Base-by-base conservation (phyloP, 2,329 filamentous ascomycete genomes). In the Beauveria sp. region DNA sequence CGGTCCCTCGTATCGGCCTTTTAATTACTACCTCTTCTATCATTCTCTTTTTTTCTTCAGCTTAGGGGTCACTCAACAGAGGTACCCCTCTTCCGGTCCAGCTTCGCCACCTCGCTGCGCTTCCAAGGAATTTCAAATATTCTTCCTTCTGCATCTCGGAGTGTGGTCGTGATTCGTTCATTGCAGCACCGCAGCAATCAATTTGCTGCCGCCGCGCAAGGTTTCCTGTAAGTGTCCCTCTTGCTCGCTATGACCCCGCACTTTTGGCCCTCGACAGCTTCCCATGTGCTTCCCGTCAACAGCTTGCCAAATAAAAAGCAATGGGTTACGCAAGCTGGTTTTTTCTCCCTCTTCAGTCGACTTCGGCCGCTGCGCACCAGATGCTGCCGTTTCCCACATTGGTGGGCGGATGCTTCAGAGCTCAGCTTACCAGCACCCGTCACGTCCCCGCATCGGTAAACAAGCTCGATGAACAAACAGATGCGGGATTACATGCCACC, bases 51-150 rank as follows among this genome's bases (percentile, higher is more conserved):
- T 43, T 48, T 43, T n/a, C 34, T 18, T 22, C n/a, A n/a, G 22
- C 20, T 20, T 50, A 34, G 45, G 50, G 34, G 22, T 10, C 40
- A 24, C 45, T 26, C 9, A n/a, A 38, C 45, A 7, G 34, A 40
- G 45, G 46, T 60, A 60, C 57, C 57, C 57, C 57, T 60, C 57
- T 52, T 52, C 57, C 34, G 31, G 20, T 18, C 45, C 45, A 38
- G 22, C 56, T 3, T 22, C 38, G 24, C 16, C 57, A 52, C 57
- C 20, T 52, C 57, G 18, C 26, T n/a, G 31, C 38, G 20, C 34
- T n/a, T 24, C 10, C 38, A 12, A 38, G n/a, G 24, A 60, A 24
- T 45, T 34, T 5, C 16, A 9, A n/a, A 49, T 38, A 20, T 6
- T 51, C n/a, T 51, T 3, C 9, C 24, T 16, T 9, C 24, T 31